Evolutionary conservation across 805 yeast species (phyloP).

Genomic region (Priceomyces fermenticarens): DNA sequence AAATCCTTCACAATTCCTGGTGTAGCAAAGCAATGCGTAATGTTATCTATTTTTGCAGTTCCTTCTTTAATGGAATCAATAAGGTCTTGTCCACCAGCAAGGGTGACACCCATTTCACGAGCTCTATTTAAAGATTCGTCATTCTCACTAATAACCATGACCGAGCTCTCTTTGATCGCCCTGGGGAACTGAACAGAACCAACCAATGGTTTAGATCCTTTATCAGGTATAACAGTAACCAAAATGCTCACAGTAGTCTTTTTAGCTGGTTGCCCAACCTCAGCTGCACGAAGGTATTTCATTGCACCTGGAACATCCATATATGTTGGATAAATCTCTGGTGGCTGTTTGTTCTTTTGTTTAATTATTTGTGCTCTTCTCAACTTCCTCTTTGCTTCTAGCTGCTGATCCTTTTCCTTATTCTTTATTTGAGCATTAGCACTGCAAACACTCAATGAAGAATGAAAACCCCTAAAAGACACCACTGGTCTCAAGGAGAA

Average conservation of each 20-base stretch:
- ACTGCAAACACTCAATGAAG: slow-evolving; percentile 2
- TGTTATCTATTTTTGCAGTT: slow-evolving; percentile 44
- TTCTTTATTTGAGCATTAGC: slow-evolving; percentile 4
- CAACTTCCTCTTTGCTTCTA: slow-evolving; percentile 18
- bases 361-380: slow-evolving; percentile 22
- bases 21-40: slow-evolving; percentile 80
- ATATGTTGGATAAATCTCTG: slow-evolving; percentile 54
- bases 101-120: slow-evolving; percentile 54
- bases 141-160: slow-evolving; percentile 66
- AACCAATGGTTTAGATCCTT: slow-evolving; percentile 70
- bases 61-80: slow-evolving; percentile 58
- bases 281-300: slow-evolving; percentile 80
- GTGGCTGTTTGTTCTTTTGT: slow-evolving; percentile 32
- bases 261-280: slow-evolving; percentile 77
- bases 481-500: slow-evolving; percentile 2
- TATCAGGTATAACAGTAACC: slow-evolving; percentile 64
- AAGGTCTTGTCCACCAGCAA: slow-evolving; percentile 72
- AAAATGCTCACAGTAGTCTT: slow-evolving; percentile 65
- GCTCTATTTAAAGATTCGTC: slow-evolving; percentile 53
- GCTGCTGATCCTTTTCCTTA: slow-evolving; percentile 8
- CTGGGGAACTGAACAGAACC: slow-evolving; percentile 75
- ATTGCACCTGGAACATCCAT: slow-evolving; percentile 73
- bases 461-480: slow-evolving; percentile 5
- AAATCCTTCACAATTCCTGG: slow-evolving; percentile 71
- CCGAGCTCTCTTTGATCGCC: slow-evolving; percentile 61